A percentile compares a stretch with the other conserved stretches of the same genome.
These are phyloP conservation scores for Botrytis paeoniae DNA, from an alignment of 2,329 filamentous ascomycete species.

Conservation along the genomic window DNA sequence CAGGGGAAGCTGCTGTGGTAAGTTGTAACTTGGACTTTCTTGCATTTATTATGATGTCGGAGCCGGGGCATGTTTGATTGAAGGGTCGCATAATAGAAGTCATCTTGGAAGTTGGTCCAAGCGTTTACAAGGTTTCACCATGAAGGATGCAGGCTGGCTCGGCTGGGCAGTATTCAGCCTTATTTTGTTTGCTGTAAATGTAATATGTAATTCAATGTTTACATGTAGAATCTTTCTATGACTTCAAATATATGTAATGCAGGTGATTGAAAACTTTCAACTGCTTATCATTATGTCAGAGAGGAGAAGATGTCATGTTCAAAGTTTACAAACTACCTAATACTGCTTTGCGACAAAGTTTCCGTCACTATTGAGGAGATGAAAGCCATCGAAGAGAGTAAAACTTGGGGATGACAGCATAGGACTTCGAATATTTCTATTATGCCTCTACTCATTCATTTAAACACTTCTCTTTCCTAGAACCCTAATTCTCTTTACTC, in stretches of 20 bases:
- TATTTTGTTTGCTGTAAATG: not conserved
- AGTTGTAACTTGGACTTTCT: conserved; percentile 7
- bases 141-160: not conserved
- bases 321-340: not conserved
- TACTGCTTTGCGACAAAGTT: not conserved
- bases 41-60: conserved; percentile 5
- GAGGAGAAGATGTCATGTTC: no score
- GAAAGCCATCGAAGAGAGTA: not conserved
- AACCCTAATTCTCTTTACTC: conserved; percentile 81
- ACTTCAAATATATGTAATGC: not conserved
- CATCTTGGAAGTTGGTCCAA: conserved; percentile 3
- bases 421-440: not conserved
- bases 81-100: conserved; percentile 6
- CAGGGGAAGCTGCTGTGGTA: conserved; percentile 11
- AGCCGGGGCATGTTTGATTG: not conserved
- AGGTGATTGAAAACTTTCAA: no score
- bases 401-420: not conserved
- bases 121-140: conserved; percentile 13
- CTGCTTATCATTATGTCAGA: no score
- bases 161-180: not conserved
- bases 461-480: conserved; percentile 56
- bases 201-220: not conserved
- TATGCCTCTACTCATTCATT: not conserved
- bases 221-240: not conserved
- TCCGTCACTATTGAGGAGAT: not conserved